Evolutionary conservation across 2,329 filamentous ascomycete species (phyloP).

Genomic region (Colletotrichum liriopes): DNA sequence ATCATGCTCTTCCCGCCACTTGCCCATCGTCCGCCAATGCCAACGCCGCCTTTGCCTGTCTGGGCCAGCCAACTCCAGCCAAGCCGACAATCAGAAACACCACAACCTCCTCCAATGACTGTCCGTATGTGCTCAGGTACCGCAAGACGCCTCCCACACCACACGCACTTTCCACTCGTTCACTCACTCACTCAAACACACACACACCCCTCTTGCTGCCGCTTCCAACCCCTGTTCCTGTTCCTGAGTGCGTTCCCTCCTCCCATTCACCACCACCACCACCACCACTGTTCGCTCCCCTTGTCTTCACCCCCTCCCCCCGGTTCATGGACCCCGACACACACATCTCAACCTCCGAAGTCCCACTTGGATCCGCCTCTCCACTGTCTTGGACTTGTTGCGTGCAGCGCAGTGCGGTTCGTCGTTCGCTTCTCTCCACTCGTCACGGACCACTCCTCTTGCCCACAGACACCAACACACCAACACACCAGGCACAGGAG

Average conservation of each 20-base stretch:
- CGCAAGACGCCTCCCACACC: slow-evolving; percentile 15
- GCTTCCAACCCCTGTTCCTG: slow-evolving; percentile 6
- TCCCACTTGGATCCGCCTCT: slow-evolving; percentile 17
- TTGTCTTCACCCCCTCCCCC: background rate
- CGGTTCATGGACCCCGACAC: slow-evolving; percentile 26
- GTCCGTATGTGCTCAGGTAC: slow-evolving; percentile 27
- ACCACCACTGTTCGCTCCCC: background rate
- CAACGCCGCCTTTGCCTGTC: slow-evolving; percentile 9
- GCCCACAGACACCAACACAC: slow-evolving; percentile 25
- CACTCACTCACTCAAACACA: background rate
- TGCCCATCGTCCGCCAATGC: background rate
- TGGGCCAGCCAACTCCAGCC: slow-evolving; percentile 5
- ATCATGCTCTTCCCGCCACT: slow-evolving; percentile 12
- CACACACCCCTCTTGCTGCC: slow-evolving; percentile 3
- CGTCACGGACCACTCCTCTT: slow-evolving; percentile 26
- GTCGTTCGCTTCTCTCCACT: slow-evolving; percentile 36
- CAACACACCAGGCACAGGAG: slow-evolving; percentile 24
- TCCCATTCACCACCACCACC: background rate
- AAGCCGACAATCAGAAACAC: slow-evolving; percentile 36
- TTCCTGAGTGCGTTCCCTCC: slow-evolving; percentile 13
- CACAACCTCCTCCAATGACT: slow-evolving; percentile 19
- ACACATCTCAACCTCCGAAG: slow-evolving; percentile 39
- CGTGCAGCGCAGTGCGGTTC: slow-evolving; percentile 25
- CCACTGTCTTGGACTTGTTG: slow-evolving; percentile 30
- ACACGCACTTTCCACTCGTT: background rate